Evolutionary conservation across 345 rosid genomes (phyloP), one percentile per base, ranked within the genome.

Genomic region (Abelmoschus esculentus): DNA sequence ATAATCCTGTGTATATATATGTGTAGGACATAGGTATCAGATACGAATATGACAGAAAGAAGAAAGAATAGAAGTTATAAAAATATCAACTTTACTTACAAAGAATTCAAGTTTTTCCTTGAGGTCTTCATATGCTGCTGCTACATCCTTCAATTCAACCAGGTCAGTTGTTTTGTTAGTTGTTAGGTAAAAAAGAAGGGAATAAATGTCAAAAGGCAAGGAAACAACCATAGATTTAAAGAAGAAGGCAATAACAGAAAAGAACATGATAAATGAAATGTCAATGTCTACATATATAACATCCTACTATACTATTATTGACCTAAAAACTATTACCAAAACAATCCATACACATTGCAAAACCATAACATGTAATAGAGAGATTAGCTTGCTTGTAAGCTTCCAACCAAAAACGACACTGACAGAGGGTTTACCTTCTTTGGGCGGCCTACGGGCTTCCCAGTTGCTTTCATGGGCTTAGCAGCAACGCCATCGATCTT

Each of bases 361-460:
- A 2, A 5, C 4, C 34, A 31, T 32, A 32, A 32, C 36, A 32
- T 32, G 36, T 32, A 32, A 32, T 32, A 42, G 46, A 42, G 46
- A 7, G 46, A 42, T 10, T 42, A 42, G 11, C 2, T 42, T 42
- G 46, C 46, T 42, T 42, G 11, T 42, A 42, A 42, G 46, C 12
- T 7, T 22, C 26, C 26, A 22, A 22, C 1, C 0, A 22, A 22
- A 22, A 22, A 22, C 26, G 26, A 22, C 26, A 22, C 26, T 22
- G 26, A 22, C 26, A 22, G 36, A 32, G 36, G 36, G 6, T 32
- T 32, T 79, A 88, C 96, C 96, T 88, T 84, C 78, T 70, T 85
- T 2, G 96, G 97, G 31, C 96, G 80, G n/a, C 97, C 97, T 0
- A 82, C 80, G 0, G 89, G 85, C 71, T 81, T 81, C 18, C 88